Evolutionary conservation across 2,329 filamentous ascomycete species (phyloP), one percentile per base, ranked within the genome.

Genomic region (Cladosporium phlei): DNA sequence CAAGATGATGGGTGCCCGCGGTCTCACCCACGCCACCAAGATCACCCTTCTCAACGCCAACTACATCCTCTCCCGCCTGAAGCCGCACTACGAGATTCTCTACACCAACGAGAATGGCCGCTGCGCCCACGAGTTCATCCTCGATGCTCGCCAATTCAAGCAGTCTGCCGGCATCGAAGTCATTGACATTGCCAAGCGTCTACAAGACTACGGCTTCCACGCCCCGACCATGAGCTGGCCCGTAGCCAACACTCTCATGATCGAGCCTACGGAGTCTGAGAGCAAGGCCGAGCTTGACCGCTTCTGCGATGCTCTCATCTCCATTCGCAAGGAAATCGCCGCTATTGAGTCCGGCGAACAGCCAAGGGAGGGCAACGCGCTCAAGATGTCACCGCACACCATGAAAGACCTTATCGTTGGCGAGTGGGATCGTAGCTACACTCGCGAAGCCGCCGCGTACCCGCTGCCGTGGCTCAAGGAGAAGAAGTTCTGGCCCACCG

Each of bases 171-270:
- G 88, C 20, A 73, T 97, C 58, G 90, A 96, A 70, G 91, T 86
- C 22, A 93, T 95, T 58, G 91, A 97, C 63, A 86, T 97, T 55
- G 91, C 91, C 61, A 97, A 97, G 77, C 87, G 91, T 53, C 80
- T 97, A 16, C 90, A 96, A 69, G 91, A 97, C 65, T 97, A 95
- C 65, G 91, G 91, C 32, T 97, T 97, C 79, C 91, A 97, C 68
- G 87, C 90, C 1, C 91, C 91, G 0, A 97, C 91, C 44, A 96
- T 97, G 91, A 89, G 83, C 65, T 96, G 88, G 87, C 91, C 91
- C 1, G 89, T 97, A 2, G 79, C 88, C 43, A 94, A 94, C 70
- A 96, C 91, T 1, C 80, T 97, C 34, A 97, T 97, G 91, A 95
- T 97, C 55, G 91, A 97, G 73, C 91, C 91, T 2, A 97, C 91